These are phyloP conservation scores for Eucalyptus virginea DNA, from an alignment of 345 rosid species.

Conservation along the genomic window DNA sequence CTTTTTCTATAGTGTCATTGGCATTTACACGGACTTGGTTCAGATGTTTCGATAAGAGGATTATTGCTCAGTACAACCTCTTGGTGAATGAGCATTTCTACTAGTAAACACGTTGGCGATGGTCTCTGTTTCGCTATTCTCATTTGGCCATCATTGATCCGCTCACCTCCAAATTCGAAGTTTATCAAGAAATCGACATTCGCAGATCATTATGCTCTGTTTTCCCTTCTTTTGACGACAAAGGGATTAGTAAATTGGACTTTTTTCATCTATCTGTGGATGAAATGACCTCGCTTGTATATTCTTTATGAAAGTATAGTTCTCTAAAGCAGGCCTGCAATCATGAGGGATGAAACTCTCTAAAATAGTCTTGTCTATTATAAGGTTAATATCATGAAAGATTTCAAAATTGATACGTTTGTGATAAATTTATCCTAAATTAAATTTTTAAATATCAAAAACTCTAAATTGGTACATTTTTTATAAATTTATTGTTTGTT, in stretches of 20 bases:
- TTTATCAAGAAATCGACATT: background rate
- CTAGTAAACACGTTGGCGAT: background rate
- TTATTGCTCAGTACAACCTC: background rate
- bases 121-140: background rate
- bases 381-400: too few relatives aligned
- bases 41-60: background rate
- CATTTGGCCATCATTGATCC: background rate
- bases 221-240: background rate
- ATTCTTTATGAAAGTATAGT: background rate
- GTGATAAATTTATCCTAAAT: too few relatives aligned
- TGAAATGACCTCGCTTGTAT: background rate
- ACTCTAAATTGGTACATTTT: too few relatives aligned
- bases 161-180: background rate
- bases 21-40: background rate
- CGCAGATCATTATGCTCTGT: background rate
- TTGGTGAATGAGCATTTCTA: background rate
- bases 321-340: background rate
- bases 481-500: too few relatives aligned
- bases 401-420: too few relatives aligned
- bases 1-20: background rate
- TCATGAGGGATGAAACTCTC: background rate
- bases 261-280: background rate
- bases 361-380: background rate
- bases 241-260: background rate
- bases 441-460: too few relatives aligned